Conservation (phyloP, 2,329 filamentous ascomycete genomes). For the Cercospora beticola region DNA sequence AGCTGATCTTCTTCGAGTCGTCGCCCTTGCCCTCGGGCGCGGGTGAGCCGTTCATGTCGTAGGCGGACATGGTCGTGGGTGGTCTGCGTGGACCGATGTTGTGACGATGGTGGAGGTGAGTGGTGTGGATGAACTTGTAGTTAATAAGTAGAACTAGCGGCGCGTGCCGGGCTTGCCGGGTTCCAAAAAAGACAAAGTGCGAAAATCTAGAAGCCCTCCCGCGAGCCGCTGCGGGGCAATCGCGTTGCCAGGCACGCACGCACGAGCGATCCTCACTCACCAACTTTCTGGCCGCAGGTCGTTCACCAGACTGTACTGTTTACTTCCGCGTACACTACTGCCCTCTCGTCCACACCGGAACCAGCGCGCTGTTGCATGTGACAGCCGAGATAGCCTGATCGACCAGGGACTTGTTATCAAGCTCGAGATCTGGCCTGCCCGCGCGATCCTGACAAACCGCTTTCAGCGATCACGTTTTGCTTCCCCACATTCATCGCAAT, state of each 20-base stretch:
- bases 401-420: neutral
- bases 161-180: neutral
- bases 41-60: slow-evolving; percentile 42
- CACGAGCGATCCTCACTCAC: neutral
- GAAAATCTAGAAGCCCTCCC: neutral
- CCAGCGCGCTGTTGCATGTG: slow-evolving; percentile 1
- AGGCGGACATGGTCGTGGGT: slow-evolving; percentile 25
- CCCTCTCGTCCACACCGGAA: neutral
- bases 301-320: neutral
- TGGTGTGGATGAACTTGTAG: neutral
- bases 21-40: slow-evolving; percentile 33
- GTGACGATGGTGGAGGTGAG: neutral
- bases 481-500: slow-evolving; percentile 12
- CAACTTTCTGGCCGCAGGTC: neutral
- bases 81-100: neutral
- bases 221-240: neutral
- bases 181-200: neutral
- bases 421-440: slow-evolving; percentile 6
- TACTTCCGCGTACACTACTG: neutral
- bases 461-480: slow-evolving; percentile 10
- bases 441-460: slow-evolving; percentile 6
- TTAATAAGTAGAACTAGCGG: neutral
- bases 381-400: neutral
- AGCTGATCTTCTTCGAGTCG: slow-evolving; percentile 76
- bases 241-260: neutral